Percentiles rank a stretch among this genome's conserved stretches.
Evolutionary conservation across 208 protist species (phyloP).

Genomic region (Wallacemonas sp.): DNA sequence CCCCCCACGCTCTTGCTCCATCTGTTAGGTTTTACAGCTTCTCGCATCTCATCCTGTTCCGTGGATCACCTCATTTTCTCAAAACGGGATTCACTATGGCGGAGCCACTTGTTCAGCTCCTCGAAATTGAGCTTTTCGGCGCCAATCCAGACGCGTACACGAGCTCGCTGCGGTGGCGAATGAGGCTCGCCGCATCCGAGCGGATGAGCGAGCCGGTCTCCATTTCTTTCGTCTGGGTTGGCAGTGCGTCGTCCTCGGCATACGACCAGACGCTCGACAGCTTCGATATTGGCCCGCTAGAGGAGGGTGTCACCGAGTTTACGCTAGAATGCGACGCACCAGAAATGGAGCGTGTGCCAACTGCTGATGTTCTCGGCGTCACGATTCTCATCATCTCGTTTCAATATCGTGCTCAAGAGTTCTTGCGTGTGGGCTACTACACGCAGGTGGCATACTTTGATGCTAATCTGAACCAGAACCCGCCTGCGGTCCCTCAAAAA

Average conservation of each 20-base stretch:
- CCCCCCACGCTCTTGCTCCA: too few species aligned
- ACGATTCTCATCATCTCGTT: slow-evolving; percentile 97
- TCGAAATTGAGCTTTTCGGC: slow-evolving; percentile 85
- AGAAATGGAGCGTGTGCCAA: slow-evolving; percentile 88
- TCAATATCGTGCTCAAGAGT: slow-evolving; percentile 94
- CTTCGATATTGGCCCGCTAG: slow-evolving; percentile 96
- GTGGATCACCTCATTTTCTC: too few species aligned
- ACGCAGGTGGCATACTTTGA: slow-evolving; percentile 95
- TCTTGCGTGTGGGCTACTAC: slow-evolving; percentile 98
- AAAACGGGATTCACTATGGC: slow-evolving; percentile 40
- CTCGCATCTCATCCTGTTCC: too few species aligned
- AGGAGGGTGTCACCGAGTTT: slow-evolving; percentile 94
- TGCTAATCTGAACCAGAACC: slow-evolving; percentile 57
- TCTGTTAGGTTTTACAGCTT: too few species aligned
- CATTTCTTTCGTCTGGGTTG: slow-evolving; percentile 98
- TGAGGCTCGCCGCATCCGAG: slow-evolving; percentile 68
- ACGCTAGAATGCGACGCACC: slow-evolving; percentile 94
- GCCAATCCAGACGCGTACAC: slow-evolving; percentile 72
- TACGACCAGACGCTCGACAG: slow-evolving; percentile 97
- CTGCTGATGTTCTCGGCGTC: slow-evolving; percentile 94
- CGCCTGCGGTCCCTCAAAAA: slow-evolving; percentile 42
- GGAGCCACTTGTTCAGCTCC: slow-evolving; percentile 83
- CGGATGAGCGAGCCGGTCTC: slow-evolving; percentile 90
- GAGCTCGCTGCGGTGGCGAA: slow-evolving; percentile 65
- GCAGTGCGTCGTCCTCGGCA: slow-evolving; percentile 91